These are phyloP conservation scores for Russula dissimulans DNA, from an alignment of 768 basidiomycete species.

Conservation along the genomic window DNA sequence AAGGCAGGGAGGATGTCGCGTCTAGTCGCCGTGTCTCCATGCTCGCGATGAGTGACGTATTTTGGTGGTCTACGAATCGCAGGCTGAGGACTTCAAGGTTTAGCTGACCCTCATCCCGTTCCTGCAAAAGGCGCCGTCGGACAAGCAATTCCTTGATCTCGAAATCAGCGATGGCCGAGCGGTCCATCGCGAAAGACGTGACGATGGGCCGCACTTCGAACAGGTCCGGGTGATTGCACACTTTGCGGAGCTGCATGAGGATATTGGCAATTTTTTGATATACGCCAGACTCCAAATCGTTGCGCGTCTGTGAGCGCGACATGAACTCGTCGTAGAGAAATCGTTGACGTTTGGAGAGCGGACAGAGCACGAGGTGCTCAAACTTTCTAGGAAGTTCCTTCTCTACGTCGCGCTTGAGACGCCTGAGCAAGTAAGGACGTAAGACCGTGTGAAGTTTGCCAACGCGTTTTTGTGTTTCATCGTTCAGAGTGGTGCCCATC, in stretches of 20 bases:
- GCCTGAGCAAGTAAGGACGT: slow-evolving; percentile 90
- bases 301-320: slow-evolving; percentile 74
- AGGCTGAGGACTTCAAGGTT: slow-evolving; percentile 61
- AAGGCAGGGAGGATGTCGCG: slow-evolving; percentile 46
- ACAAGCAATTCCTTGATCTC: slow-evolving; percentile 84
- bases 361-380: slow-evolving; percentile 83
- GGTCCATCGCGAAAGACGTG: slow-evolving; percentile 66
- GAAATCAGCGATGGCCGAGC: slow-evolving; percentile 68
- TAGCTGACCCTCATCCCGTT: slow-evolving; percentile 41
- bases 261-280: slow-evolving; percentile 90
- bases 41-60: slow-evolving; percentile 44
- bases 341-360: slow-evolving; percentile 86
- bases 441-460: slow-evolving; percentile 87
- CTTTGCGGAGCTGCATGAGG: slow-evolving; percentile 96
- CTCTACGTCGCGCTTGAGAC: slow-evolving; percentile 97
- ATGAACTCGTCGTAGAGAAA: slow-evolving; percentile 96
- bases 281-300: slow-evolving; percentile 74
- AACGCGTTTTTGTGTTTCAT: slow-evolving; percentile 78
- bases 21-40: slow-evolving; percentile 48
- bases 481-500: slow-evolving; percentile 63
- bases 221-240: slow-evolving; percentile 89
- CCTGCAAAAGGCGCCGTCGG: slow-evolving; percentile 58
- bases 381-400: slow-evolving; percentile 90
- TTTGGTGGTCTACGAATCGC: slow-evolving; percentile 48
- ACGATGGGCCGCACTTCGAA: slow-evolving; percentile 84